These are phyloP conservation scores for Elaeis oleifera DNA, from an alignment of 202 grass and related monocot genomes.

Conservation along the genomic window DNA sequence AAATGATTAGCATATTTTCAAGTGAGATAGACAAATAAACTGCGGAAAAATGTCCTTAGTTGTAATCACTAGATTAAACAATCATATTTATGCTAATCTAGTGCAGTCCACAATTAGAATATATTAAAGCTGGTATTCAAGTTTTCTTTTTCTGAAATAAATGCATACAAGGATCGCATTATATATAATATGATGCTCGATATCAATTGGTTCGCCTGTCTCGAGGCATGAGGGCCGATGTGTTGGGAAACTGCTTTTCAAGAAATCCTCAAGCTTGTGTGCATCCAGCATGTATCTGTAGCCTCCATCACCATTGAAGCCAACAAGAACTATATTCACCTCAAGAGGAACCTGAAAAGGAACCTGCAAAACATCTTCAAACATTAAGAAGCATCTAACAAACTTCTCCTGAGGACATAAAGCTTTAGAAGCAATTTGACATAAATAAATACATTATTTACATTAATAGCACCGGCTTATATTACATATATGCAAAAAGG, in stretches of 20 bases:
- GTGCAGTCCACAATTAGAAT: no score
- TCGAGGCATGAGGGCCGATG: conserved; percentile 91
- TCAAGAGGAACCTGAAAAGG: conserved; percentile 98
- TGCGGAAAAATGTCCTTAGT: no score
- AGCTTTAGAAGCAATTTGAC: no score
- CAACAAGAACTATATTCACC: conserved; percentile 93
- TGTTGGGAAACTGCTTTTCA: conserved; percentile 81
- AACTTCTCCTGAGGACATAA: not conserved
- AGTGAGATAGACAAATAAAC: no score
- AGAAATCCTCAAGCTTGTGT: conserved; percentile 72
- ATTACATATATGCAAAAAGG: no score
- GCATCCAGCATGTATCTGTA: conserved; percentile 77
- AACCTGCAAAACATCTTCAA: conserved; percentile 48
- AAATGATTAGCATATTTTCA: no score
- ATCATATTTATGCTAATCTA: no score
- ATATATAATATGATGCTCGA: conserved; percentile 93
- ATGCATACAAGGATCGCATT: conserved; percentile 77
- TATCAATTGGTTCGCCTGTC: conserved; percentile 92
- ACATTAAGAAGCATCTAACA: conserved; percentile 18
- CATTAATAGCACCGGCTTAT: no score
- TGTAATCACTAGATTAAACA: no score
- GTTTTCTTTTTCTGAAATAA: no score
- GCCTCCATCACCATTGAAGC: conserved; percentile 89
- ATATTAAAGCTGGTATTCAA: no score
- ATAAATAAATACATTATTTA: no score